Percentiles rank a stretch among this genome's conserved stretches.
phyloP scores from a whole-genome alignment of 192 early-diverging fungal species.

The Gamsiella multidivaricata region DNA sequence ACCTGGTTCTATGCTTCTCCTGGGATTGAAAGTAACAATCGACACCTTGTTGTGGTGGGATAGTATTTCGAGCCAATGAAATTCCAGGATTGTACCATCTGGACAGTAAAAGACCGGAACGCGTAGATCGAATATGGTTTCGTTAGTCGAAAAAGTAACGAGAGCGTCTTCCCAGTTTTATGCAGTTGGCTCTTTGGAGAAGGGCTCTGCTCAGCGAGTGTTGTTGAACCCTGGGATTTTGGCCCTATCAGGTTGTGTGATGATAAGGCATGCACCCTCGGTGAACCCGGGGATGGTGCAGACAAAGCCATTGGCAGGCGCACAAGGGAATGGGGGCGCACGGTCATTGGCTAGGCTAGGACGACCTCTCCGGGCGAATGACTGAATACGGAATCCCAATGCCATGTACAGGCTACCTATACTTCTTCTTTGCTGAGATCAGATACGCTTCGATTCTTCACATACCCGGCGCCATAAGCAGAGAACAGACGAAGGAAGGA shows the following conservation, averaged over 20 bases:
- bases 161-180: not conserved
- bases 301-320: not conserved
- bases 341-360: slow-evolving; percentile 27
- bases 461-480: too few species aligned
- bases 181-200: slow-evolving; percentile 9
- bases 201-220: slow-evolving; percentile 3
- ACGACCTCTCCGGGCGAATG: too few species aligned
- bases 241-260: slow-evolving; percentile 29
- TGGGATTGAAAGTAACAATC: slow-evolving; percentile 4
- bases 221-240: slow-evolving; percentile 15
- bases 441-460: too few species aligned
- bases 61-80: slow-evolving; percentile 10
- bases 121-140: not conserved
- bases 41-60: not conserved
- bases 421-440: too few species aligned
- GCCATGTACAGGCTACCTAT: too few species aligned
- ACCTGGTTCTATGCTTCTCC: not conserved
- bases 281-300: not conserved
- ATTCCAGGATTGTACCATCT: slow-evolving; percentile 5
- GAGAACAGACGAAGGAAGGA: too few species aligned
- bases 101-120: too few species aligned
- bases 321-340: slow-evolving; percentile 37
- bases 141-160: not conserved
- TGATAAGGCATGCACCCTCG: slow-evolving; percentile 16
- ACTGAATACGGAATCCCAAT: too few species aligned